Conservation (phyloP, 2,329 filamentous ascomycete species). For the Fusarium tuaranense region DNA sequence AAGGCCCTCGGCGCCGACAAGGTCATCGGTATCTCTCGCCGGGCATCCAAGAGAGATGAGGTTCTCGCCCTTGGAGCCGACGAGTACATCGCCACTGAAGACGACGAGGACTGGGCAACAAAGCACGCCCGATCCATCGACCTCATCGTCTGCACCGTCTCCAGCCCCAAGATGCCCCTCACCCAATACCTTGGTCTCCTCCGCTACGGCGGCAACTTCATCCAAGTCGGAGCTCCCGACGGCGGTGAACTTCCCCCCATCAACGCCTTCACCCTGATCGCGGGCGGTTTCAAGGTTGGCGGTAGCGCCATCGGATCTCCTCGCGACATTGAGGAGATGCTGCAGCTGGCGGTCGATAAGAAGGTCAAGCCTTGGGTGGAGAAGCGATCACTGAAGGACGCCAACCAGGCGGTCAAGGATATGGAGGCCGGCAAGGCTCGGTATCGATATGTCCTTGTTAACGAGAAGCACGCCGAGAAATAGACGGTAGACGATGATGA, state of each 20-base stretch:
- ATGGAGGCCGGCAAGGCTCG: conserved; percentile 65
- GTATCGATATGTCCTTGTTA: conserved; percentile 60
- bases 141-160: conserved; percentile 71
- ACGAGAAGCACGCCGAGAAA: conserved; percentile 48
- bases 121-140: conserved; percentile 64
- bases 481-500: conserved; percentile 1
- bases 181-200: conserved; percentile 71
- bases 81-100: conserved; percentile 54
- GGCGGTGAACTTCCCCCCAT: conserved; percentile 40
- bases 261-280: conserved; percentile 40
- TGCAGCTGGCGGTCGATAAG: conserved; percentile 67
- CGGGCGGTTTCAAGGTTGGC: conserved; percentile 53
- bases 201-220: conserved; percentile 68
- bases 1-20: conserved; percentile 73
- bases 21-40: conserved; percentile 69
- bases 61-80: conserved; percentile 68
- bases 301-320: conserved; percentile 63
- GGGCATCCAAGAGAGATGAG: conserved; percentile 63
- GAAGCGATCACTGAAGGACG: conserved; percentile 64
- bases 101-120: conserved; percentile 65
- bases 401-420: conserved; percentile 66
- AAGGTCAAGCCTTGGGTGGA: conserved; percentile 68
- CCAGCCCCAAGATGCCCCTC: conserved; percentile 66
- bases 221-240: conserved; percentile 65
- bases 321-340: conserved; percentile 69